Base-by-base conservation (phyloP, 139 green algal genomes). In the Picocystis salinarum region DNA sequence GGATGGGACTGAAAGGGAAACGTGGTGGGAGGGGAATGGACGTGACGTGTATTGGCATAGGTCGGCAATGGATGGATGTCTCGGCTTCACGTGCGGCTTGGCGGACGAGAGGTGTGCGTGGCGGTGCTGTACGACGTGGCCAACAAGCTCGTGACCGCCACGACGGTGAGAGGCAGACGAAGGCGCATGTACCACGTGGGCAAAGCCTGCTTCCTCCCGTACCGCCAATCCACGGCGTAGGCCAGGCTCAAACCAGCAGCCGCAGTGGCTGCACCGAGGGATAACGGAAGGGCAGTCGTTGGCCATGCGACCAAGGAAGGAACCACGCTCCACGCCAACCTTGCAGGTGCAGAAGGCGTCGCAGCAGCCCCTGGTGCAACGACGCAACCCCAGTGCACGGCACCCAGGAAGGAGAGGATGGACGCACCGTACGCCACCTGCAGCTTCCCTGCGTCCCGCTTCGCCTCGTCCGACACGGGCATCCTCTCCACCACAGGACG, bases 371-470 rank as follows among this genome's bases (percentile, higher is more conserved):
- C 31, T 47, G 52, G 4, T 6, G 34, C 52, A 68, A 86, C 80
- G 23, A 79, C 79, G 4, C 83, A 24, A n/a, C 76, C 79, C 80
- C 82, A 93, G 50, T 93, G 82, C 13, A 90, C 70, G 3, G 71
- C 82, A 12, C 82, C 82, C n/a, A 93, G 50, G 45, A 93, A 93
- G 9, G 71, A 73, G 2, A 79, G 59, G 24, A 93, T 91, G 11
- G 49, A 61, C 3, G 70, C 77, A 5, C 74, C 82, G 28, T 91
- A 91, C 4, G 54, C 58, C 0, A 77, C 47, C 55, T 90, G 75
- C 7, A 61, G 19, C 45, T 48, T 36, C 1, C 24, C 60, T 17
- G 73, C 33, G 7, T 58, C 55, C n/a, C n/a, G n/a, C n/a, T n/a
- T n/a, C n/a, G n/a, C n/a, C n/a, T n/a, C n/a, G n/a, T n/a, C n/a